Evolutionary conservation across 2,329 filamentous ascomycete genomes (phyloP), one percentile per base, ranked within the genome.

Genomic region (Meredithiella fracta): DNA sequence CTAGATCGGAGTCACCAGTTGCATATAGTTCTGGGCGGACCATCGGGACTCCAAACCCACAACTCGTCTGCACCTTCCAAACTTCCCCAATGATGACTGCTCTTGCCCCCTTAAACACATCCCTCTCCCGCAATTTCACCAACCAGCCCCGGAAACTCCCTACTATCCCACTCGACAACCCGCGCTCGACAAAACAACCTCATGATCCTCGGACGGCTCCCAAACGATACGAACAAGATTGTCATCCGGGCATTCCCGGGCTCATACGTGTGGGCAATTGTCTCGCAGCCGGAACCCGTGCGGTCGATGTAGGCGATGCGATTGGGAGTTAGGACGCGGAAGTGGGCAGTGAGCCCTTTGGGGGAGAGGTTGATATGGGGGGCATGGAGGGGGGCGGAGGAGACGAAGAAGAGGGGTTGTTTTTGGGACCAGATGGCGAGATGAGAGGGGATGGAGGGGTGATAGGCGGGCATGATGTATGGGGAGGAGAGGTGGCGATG

Each of bases 381-480:
- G 20, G 78, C 81, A n/a, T 74, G 73, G 25, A 80, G 74, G 0
- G 85, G 83, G 0, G 85, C 83, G 14, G 82, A 85, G 42, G 79
- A 82, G 9, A 85, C 82, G 71, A 84, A 89, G 74, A 89, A 89
- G 62, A 90, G 70, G 56, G 81, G 77, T 62, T 90, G 85, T 9
- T 71, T 67, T 51, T 80, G 72, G 53, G 81, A 77, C 82, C 84
- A 89, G 42, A 72, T 67, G 57, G 73, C 70, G 34, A 86, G 73
- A 29, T 80, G 70, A 5, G 71, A 65, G 2, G 73, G 65, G 59
- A 86, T 72, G 38, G 72, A 73, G 17, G 73, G 64, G 64, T 72
- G 82, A 66, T 78, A 82, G 65, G 77, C 76, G 9, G 56, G 56
- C 81, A 85, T 85, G 56, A 56, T 63, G 59, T 17, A 11, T 22